Conservation (phyloP, 768 basidiomycete species). For the Sporobolomyces roseus region DNA sequence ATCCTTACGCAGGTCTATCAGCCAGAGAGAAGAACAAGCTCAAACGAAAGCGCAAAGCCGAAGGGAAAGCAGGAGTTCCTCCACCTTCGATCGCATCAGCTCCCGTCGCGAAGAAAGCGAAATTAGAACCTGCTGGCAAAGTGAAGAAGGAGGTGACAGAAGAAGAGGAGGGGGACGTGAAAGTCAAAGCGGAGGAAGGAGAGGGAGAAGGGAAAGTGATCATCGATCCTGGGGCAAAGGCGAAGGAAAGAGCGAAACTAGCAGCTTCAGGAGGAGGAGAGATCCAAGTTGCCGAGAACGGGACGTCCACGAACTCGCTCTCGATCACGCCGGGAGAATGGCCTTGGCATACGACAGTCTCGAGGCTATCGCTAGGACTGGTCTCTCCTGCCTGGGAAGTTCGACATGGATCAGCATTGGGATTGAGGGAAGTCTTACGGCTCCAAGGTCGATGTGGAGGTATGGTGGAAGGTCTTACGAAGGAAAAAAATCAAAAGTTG, state of each 20-base stretch:
- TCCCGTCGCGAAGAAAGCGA: conserved; percentile 50
- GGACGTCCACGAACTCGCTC: conserved; percentile 54
- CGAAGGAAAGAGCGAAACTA: conserved; percentile 42
- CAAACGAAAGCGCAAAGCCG: conserved; percentile 88
- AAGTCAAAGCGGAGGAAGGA: conserved; percentile 50
- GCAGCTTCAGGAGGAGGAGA: conserved; percentile 58
- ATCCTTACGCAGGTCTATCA: conserved; percentile 58
- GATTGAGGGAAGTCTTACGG: conserved; percentile 79
- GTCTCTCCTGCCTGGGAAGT: conserved; percentile 83
- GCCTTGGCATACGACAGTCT: conserved; percentile 59
- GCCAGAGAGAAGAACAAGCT: conserved; percentile 89
- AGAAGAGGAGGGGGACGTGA: background rate
- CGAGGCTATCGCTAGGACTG: conserved; percentile 52
- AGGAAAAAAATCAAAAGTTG: conserved; percentile 60
- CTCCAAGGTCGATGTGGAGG: conserved; percentile 76
- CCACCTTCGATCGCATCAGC: background rate
- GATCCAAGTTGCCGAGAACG: conserved; percentile 53
- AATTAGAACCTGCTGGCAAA: background rate
- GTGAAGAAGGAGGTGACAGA: background rate
- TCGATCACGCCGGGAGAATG: conserved; percentile 70
- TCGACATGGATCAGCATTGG: conserved; percentile 89
- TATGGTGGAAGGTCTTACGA: conserved; percentile 55
- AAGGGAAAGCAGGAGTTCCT: conserved; percentile 30
- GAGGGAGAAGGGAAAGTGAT: conserved; percentile 52
- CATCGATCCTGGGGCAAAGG: conserved; percentile 51